Conservation (phyloP, 169 alveolate genomes). For the Prorocentrum cordatum region DNA sequence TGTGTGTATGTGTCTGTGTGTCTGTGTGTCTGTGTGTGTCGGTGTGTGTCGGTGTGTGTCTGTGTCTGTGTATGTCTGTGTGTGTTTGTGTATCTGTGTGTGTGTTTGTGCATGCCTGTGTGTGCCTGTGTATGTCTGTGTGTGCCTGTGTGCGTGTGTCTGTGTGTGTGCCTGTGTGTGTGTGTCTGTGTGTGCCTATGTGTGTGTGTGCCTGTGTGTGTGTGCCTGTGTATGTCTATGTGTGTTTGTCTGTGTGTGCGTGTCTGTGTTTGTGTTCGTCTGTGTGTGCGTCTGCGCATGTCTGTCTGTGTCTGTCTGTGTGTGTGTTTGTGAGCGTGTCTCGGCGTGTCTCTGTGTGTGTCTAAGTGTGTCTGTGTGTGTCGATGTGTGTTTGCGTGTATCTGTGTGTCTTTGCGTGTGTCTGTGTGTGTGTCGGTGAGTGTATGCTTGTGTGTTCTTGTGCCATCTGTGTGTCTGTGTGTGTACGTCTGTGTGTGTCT, state of each 20-base stretch:
- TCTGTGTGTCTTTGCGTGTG: background rate
- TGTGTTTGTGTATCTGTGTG: background rate
- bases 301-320: slow-evolving; percentile 3
- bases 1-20: too few relatives aligned
- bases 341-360: background rate
- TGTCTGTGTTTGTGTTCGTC: background rate
- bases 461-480: background rate
- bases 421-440: background rate
- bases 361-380: background rate
- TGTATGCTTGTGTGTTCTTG: background rate
- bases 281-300: background rate
- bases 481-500: background rate
- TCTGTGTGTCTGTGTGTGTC: too few relatives aligned
- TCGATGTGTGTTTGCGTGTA: background rate
- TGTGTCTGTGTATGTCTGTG: too few relatives aligned
- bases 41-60: too few relatives aligned
- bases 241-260: background rate
- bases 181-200: background rate
- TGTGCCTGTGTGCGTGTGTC: background rate
- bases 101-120: background rate
- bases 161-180: background rate
- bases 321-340: background rate
- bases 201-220: background rate
- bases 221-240: background rate
- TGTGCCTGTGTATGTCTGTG: background rate